Base-by-base conservation (phyloP, 768 basidiomycete genomes). In the Suillus sp. region DNA sequence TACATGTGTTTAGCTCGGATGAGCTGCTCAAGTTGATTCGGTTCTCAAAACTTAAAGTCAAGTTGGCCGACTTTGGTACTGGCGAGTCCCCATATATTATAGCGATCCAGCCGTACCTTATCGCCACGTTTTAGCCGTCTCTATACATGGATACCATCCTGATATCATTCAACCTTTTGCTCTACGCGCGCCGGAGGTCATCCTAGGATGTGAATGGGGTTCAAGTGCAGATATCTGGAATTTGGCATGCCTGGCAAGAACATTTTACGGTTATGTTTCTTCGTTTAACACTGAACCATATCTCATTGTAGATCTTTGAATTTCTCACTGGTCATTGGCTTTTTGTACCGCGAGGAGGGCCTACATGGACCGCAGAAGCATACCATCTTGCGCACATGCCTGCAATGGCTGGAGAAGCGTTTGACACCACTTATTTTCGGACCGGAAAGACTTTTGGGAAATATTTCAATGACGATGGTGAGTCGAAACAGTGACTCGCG, bases 101-200 rank as follows among this genome's bases (percentile, higher is more conserved):
- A 42, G 40, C 20, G 6, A 42, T 42, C 18, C 9, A 27, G 20
- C 2, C 30, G 5, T 35, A 20, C 10, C 30, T 37, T 13, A 25
- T n/a, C 25, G 55, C 13, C 7, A 5, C 10, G 25, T 34, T 30
- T 59, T 27, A 27, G 32, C 27, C n/a, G 45, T 43, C 57, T 25
- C 11, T 34, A 7, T 27, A 16, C 1, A 47, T 54, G 45, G 48
- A n/a, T n/a, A n/a, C 11, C 34, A 42, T 14, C 27, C 25, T 1
- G 8, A 22, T 35, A 25, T 30, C 22, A 42, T 42, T 59, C 70
- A 68, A 64, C 67, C 71, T n/a, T 35, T 38, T 32, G 38, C 66
- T 13, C 40, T 72, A 47, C 66, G 69, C 27, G 71, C 72, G 1
- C 72, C 73, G 5, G 73, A 74, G 56, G 65, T 74, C 32, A 69